Evolutionary conservation across 164 flowering plant species (phyloP).

Genomic region (Akebia trifoliata): DNA sequence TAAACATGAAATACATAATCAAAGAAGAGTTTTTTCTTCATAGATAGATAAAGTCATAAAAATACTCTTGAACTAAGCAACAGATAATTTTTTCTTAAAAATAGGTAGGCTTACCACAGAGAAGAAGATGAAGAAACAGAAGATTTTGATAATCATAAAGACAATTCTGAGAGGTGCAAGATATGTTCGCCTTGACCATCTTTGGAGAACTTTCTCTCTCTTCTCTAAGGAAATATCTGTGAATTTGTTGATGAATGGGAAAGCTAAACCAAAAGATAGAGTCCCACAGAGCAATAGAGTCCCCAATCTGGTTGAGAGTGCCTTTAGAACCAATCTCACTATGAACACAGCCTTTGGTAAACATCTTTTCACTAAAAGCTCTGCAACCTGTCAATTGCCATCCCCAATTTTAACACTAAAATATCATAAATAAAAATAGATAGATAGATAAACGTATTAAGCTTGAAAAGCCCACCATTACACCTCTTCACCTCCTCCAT

Average conservation of each 20-base stretch:
- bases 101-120: slow-evolving; percentile 33
- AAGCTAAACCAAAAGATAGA: slow-evolving; percentile 34
- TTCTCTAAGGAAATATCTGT: slow-evolving; percentile 47
- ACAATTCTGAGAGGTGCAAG: slow-evolving; percentile 36
- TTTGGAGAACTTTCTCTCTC: slow-evolving; percentile 50
- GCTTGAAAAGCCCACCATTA: neutral
- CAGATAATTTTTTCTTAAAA: too few relatives aligned
- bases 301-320: slow-evolving; percentile 62
- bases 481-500: too few relatives aligned
- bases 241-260: slow-evolving; percentile 61
- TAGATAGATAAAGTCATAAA: too few relatives aligned
- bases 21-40: too few relatives aligned
- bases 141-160: slow-evolving; percentile 42
- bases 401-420: neutral
- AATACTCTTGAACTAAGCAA: too few relatives aligned
- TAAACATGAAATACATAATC: neutral
- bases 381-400: slow-evolving; percentile 44
- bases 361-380: slow-evolving; percentile 35
- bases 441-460: neutral
- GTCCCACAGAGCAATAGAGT: slow-evolving; percentile 60
- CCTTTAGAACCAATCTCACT: slow-evolving; percentile 31
- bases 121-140: slow-evolving; percentile 39
- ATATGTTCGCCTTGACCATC: slow-evolving; percentile 43
- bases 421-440: neutral
- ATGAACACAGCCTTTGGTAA: slow-evolving; percentile 31